Conservation (phyloP, 768 basidiomycete genomes). For the Mycena floridula region DNA sequence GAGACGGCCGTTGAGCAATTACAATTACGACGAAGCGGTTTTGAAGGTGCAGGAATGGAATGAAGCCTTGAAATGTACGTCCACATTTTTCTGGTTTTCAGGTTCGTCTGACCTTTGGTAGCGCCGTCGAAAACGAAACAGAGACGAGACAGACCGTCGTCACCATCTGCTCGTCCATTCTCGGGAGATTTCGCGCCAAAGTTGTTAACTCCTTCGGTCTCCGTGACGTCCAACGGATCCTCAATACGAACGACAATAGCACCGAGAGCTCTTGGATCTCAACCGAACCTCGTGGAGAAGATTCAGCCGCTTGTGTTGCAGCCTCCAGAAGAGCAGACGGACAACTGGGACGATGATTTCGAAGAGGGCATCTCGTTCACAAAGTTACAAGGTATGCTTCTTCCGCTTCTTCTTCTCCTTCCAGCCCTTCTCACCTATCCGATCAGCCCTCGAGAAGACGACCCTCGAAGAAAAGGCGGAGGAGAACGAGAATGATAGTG, state of each 20-base stretch:
- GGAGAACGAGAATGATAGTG: constrained; percentile 40
- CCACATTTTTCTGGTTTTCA: constrained; percentile 1
- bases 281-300: constrained; percentile 44
- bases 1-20: constrained; percentile 57
- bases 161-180: no score
- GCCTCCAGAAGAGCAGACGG: constrained; percentile 79
- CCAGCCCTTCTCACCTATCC: no score
- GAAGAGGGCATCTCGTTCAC: constrained; percentile 68
- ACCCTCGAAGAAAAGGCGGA: constrained; percentile 33
- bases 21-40: constrained; percentile 91
- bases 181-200: no score
- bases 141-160: no score
- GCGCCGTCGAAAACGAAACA: no score
- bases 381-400: constrained; percentile 36
- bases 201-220: no score
- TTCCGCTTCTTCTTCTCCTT: neutral
- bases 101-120: constrained; percentile 8
- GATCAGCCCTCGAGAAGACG: constrained; percentile 34
- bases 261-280: no score
- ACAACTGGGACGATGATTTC: constrained; percentile 99
- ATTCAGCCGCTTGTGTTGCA: constrained; percentile 60
- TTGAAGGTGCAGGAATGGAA: constrained; percentile 98
- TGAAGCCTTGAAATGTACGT: constrained; percentile 84
- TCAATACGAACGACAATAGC: no score
- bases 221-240: no score